A percentile compares a stretch with the other conserved stretches of the same genome.
These are phyloP conservation scores for Trichoderma sp. DNA, from an alignment of 2,329 filamentous ascomycete genomes.

Conservation along the genomic window DNA sequence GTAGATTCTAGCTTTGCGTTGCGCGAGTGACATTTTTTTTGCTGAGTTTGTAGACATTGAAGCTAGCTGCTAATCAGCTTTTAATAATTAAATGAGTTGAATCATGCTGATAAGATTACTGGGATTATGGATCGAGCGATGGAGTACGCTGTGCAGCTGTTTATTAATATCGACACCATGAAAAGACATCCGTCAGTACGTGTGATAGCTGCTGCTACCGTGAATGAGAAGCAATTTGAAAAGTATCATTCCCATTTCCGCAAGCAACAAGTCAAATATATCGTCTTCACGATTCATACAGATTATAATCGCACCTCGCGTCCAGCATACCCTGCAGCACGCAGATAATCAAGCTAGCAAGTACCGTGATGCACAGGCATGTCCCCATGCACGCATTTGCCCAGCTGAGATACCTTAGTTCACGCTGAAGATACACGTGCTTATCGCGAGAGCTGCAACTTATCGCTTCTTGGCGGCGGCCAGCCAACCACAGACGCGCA, in stretches of 20 bases:
- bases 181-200: not conserved
- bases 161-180: not conserved
- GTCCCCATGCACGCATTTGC: not conserved
- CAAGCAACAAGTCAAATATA: not conserved
- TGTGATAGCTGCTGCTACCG: not conserved
- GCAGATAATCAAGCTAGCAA: not conserved
- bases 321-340: not conserved
- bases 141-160: not conserved
- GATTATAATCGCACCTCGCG: not conserved
- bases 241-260: too few species aligned
- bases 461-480: not conserved
- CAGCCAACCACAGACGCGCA: constrained; percentile 25
- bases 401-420: not conserved
- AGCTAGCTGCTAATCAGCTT: not conserved
- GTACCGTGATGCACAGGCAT: not conserved
- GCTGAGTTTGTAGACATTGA: not conserved
- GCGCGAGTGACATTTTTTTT: not conserved
- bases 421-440: not conserved
- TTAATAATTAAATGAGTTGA: not conserved
- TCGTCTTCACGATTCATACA: not conserved
- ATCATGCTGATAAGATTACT: not conserved
- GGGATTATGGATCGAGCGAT: not conserved
- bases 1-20: too few species aligned
- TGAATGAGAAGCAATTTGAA: too few species aligned
- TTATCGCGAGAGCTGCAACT: not conserved